phyloP scores from a whole-genome alignment of 148 eudicot species.

The Rhododendron ovatum region DNA sequence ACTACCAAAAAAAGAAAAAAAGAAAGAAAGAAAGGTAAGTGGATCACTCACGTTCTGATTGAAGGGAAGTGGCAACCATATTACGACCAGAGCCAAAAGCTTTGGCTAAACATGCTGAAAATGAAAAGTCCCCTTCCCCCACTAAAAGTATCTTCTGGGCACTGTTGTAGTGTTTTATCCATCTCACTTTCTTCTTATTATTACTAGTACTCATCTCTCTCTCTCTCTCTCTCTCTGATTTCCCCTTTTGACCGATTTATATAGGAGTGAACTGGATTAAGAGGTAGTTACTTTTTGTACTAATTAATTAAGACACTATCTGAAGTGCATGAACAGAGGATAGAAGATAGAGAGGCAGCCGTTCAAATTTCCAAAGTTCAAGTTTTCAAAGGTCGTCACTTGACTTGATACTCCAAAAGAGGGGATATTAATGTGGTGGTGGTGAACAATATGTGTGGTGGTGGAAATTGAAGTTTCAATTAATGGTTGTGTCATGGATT shows the following conservation, averaged over 20 bases:
- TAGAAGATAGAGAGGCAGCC: background rate
- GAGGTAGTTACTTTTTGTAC: background rate
- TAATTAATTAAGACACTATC: background rate
- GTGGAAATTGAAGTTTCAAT: background rate
- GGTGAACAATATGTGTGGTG: background rate
- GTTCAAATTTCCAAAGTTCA: background rate
- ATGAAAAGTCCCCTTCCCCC: constrained; percentile 48
- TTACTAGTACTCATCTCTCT: background rate
- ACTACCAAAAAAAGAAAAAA: no score
- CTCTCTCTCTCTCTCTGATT: background rate
- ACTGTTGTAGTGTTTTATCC: constrained; percentile 28
- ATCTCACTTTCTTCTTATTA: background rate
- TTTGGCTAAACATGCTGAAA: constrained; percentile 29
- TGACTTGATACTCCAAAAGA: background rate
- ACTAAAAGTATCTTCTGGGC: constrained; percentile 37
- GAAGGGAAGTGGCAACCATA: constrained; percentile 40
- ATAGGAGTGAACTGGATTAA: background rate
- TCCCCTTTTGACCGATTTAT: background rate
- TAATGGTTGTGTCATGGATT: background rate
- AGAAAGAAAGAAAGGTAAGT: background rate
- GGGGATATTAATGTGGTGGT: background rate
- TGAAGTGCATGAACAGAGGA: background rate
- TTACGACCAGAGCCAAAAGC: constrained; percentile 30
- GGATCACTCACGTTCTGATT: constrained; percentile 13
- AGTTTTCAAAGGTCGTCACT: background rate